phyloP scores from a whole-genome alignment of 257 asterid species.

The Craterostigma plantagineum region DNA sequence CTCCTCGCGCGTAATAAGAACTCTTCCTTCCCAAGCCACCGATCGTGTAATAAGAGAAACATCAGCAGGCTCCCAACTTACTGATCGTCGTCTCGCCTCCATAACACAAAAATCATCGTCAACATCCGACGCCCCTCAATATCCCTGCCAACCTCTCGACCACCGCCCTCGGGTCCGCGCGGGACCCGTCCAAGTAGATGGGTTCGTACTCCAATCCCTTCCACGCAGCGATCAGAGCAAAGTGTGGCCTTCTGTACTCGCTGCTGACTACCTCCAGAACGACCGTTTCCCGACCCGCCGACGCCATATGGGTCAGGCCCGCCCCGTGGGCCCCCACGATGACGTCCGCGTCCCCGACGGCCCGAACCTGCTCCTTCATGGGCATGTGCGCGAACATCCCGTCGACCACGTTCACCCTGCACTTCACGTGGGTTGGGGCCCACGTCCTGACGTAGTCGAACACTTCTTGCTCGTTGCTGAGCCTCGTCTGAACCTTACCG shows the following conservation, averaged over 20 bases:
- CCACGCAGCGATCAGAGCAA: conserved; percentile 70
- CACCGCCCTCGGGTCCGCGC: conserved; percentile 46
- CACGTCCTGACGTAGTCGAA: conserved; percentile 41
- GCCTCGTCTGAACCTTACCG: conserved; percentile 76
- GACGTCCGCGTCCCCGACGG: conserved; percentile 74
- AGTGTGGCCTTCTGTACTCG: conserved; percentile 67
- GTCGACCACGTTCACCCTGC: conserved; percentile 45
- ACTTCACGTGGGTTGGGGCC: conserved; percentile 33
- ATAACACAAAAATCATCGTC: no score
- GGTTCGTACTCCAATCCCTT: conserved; percentile 83
- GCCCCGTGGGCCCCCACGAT: conserved; percentile 98
- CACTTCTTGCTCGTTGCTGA: conserved; percentile 72
- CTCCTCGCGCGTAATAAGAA: no score
- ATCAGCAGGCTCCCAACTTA: no score
- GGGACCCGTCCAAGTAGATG: conserved; percentile 32
- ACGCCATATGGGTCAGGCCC: conserved; percentile 74
- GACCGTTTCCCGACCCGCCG: conserved; percentile 43
- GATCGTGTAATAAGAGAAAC: no score
- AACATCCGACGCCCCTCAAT: conserved; percentile 29
- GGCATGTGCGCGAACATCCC: conserved; percentile 93
- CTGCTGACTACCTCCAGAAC: conserved; percentile 73
- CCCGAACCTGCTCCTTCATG: conserved; percentile 88
- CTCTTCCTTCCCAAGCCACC: no score
- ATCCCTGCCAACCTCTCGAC: conserved; percentile 35
- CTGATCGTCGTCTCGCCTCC: no score